Evolutionary conservation across 441 rosid genomes (phyloP).

Genomic region (Aquilaria agallochum): DNA sequence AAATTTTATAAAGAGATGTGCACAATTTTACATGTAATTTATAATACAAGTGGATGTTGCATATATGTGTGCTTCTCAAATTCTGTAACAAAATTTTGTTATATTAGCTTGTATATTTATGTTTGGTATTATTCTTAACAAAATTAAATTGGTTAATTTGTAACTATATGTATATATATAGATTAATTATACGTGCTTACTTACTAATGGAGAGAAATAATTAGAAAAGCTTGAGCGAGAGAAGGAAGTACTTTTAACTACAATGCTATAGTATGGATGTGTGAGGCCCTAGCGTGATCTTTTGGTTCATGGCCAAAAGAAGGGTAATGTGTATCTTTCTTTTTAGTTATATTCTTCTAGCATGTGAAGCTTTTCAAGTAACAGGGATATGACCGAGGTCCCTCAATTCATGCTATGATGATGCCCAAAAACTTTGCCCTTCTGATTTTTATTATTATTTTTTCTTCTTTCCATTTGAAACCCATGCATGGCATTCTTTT

Average conservation of each 20-base stretch:
- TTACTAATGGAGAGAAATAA: conserved; percentile 2
- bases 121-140: too few species aligned
- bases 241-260: not conserved
- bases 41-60: too few species aligned
- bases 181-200: conserved; percentile 7
- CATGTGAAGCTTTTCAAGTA: conserved; percentile 29
- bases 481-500: not conserved
- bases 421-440: not conserved
- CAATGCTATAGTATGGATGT: conserved; percentile 9
- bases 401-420: conserved; percentile 19
- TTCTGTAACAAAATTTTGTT: too few species aligned
- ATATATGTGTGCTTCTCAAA: too few species aligned
- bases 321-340: conserved; percentile 15
- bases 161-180: not conserved
- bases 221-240: not conserved
- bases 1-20: too few species aligned
- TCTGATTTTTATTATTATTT: too few species aligned
- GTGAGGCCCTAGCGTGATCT: conserved; percentile 9
- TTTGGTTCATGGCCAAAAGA: conserved; percentile 27
- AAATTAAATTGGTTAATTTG: too few species aligned
- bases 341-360: conserved; percentile 20
- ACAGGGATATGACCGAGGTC: conserved; percentile 17
- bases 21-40: too few species aligned
- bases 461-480: too few species aligned
- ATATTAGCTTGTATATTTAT: too few species aligned